Base-by-base conservation (phyloP, 1,139 yeast genomes). In the Hemisphaericaspora xylanilytica region DNA sequence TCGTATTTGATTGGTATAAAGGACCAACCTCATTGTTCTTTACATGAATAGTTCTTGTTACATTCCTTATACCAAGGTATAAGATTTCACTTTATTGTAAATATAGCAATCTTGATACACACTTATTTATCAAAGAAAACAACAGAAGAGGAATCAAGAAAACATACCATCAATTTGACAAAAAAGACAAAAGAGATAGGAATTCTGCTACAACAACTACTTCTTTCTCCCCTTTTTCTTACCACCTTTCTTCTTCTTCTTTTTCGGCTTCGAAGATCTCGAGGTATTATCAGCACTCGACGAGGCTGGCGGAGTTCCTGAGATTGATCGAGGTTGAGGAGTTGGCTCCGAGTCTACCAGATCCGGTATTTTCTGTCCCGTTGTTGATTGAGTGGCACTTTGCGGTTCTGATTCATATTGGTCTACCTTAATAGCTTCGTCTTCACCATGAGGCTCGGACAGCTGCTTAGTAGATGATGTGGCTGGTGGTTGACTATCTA, bases 181-280 rank as follows among this genome's bases (percentile, higher is more conserved):
- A n/a, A n/a, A n/a, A n/a, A n/a, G n/a, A n/a, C n/a, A n/a, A n/a
- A n/a, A n/a, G n/a, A n/a, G n/a, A n/a, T n/a, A n/a, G n/a, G n/a
- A n/a, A n/a, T n/a, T n/a, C n/a, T n/a, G n/a, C 13, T 27, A 27
- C 5, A 11, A 28, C 4, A 31, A 13, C 33, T 40, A 46, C 43
- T 44, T 42, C 46, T 48, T 48, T 41, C 50, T 50, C 8, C 50
- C 46, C 32, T 48, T 49, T 42, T 50, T 51, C 44, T 49, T 49
- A 28, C 42, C 39, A 10, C 41, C 31, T 35, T 44, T 47, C 33
- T 50, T 47, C 41, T 46, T 46, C 40, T 42, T 46, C 36, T 44
- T 45, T 12, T 35, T 39, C 11, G 37, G 28, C 25, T 36, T 18
- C 32, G 13, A 18, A 17, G 24, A n/a, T 13, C 28, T 33, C 2